Conservation (phyloP, 2,329 filamentous ascomycete genomes). For the Ceratocystis cacaofunesta region DNA sequence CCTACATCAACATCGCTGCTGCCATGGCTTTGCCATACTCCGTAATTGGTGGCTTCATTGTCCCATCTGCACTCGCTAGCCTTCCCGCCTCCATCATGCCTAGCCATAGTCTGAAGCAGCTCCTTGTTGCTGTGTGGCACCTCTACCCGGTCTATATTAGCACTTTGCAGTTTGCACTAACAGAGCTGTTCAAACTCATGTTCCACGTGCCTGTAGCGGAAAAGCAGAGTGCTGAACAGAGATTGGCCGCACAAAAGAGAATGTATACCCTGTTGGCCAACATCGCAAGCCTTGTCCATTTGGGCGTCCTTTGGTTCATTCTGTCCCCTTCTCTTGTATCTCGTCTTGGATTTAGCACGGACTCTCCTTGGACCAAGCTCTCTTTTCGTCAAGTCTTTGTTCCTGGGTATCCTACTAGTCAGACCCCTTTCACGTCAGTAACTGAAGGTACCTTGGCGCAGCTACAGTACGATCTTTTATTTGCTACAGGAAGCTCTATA, state of each 20-base stretch:
- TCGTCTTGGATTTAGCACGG: background rate
- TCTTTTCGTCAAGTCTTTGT: conserved; percentile 17
- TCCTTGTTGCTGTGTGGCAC: conserved; percentile 20
- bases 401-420: conserved; percentile 12
- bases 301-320: conserved; percentile 14
- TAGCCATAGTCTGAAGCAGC: conserved; percentile 17
- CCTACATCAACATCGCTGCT: conserved; percentile 7
- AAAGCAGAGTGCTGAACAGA: background rate
- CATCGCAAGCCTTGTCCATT: conserved; percentile 5
- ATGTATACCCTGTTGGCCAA: conserved; percentile 16
- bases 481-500: conserved; percentile 14
- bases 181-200: background rate
- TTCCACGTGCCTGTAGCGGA: background rate
- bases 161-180: conserved; percentile 14
- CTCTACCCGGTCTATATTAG: conserved; percentile 19
- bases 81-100: conserved; percentile 18
- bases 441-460: conserved; percentile 16
- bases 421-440: conserved; percentile 10
- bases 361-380: conserved; percentile 9
- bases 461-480: conserved; percentile 21
- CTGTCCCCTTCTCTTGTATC: conserved; percentile 8
- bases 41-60: conserved; percentile 18
- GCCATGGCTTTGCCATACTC: conserved; percentile 17
- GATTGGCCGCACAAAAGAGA: conserved; percentile 2
- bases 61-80: conserved; percentile 18